These are phyloP conservation scores for Colletotrichum graminicola DNA, from an alignment of 2,329 filamentous ascomycete species.

Conservation along the genomic window DNA sequence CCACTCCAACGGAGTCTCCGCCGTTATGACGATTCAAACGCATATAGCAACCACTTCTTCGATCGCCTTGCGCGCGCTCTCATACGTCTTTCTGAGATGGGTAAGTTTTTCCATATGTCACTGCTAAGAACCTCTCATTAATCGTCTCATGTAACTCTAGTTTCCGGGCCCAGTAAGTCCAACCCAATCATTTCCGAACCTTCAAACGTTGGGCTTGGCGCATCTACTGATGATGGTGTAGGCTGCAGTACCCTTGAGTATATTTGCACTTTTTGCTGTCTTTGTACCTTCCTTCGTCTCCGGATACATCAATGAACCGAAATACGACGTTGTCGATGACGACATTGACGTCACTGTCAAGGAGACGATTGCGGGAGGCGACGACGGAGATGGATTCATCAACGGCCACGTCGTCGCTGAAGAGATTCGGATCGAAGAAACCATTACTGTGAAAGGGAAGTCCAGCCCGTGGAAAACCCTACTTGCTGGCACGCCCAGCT, in stretches of 20 bases:
- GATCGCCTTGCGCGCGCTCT: slow-evolving; percentile 60
- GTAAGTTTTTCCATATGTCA: slow-evolving; percentile 51
- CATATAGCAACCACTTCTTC: slow-evolving; percentile 59
- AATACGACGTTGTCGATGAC: slow-evolving; percentile 71
- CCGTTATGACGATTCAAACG: slow-evolving; percentile 49
- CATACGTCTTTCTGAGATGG: slow-evolving; percentile 73
- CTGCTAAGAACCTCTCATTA: slow-evolving; percentile 10
- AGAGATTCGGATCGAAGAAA: slow-evolving; percentile 74
- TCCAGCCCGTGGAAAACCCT: slow-evolving; percentile 73
- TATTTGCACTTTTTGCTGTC: slow-evolving; percentile 73
- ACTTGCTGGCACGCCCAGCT: slow-evolving; percentile 80
- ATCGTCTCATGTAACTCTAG: slow-evolving; percentile 35
- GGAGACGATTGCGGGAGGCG: slow-evolving; percentile 55
- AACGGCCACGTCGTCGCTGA: slow-evolving; percentile 55
- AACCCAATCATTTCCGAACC: slow-evolving; percentile 2
- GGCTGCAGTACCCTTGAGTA: slow-evolving; percentile 43
- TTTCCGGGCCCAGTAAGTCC: slow-evolving; percentile 49
- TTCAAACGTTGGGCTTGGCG: neutral
- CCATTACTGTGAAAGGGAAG: slow-evolving; percentile 69
- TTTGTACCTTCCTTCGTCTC: slow-evolving; percentile 74
- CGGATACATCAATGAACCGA: slow-evolving; percentile 67
- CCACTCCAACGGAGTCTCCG: slow-evolving; percentile 18
- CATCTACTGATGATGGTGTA: slow-evolving; percentile 33
- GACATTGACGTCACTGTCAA: slow-evolving; percentile 68
- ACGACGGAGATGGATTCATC: slow-evolving; percentile 52